Percentiles rank a stretch among this genome's conserved stretches.
phyloP scores from a whole-genome alignment of 192 early-diverging fungal species.

The Gigaspora rosea region DNA sequence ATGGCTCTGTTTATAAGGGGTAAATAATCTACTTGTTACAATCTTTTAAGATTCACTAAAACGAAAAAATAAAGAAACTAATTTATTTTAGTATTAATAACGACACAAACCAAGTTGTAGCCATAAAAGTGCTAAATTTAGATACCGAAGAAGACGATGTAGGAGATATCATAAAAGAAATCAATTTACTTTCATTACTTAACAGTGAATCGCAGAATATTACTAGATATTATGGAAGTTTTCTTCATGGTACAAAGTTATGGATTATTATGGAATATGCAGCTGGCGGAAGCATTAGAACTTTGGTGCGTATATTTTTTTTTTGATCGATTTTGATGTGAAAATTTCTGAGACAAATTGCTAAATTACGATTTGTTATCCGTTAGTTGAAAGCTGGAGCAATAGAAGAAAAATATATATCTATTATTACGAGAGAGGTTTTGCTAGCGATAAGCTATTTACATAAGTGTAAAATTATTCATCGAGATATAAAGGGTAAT shows the following conservation, averaged over 20 bases:
- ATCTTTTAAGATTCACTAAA: neutral
- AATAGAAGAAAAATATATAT: slow-evolving; percentile 88
- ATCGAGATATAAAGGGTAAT: slow-evolving; percentile 95
- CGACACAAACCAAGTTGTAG: slow-evolving; percentile 77
- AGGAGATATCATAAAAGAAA: slow-evolving; percentile 92
- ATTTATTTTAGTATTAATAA: slow-evolving; percentile 63
- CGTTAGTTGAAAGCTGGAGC: slow-evolving; percentile 73
- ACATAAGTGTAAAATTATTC: slow-evolving; percentile 93
- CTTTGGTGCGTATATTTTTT: slow-evolving; percentile 54
- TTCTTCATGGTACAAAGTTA: slow-evolving; percentile 86
- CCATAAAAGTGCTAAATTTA: slow-evolving; percentile 96
- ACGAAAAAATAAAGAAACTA: neutral
- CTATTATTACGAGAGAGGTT: slow-evolving; percentile 87
- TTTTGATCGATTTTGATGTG: neutral
- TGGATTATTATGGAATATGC: slow-evolving; percentile 99
- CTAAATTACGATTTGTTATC: slow-evolving; percentile 1
- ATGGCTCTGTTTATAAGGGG: slow-evolving; percentile 76
- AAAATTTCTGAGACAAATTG: neutral
- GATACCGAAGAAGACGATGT: slow-evolving; percentile 98
- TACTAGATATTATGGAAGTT: slow-evolving; percentile 90
- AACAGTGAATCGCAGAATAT: slow-evolving; percentile 86
- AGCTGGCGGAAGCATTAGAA: slow-evolving; percentile 87
- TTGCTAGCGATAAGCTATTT: slow-evolving; percentile 88
- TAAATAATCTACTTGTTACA: slow-evolving; percentile 20
- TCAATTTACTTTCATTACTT: slow-evolving; percentile 84